phyloP scores from a whole-genome alignment of 345 rosid genomes.

The Hibiscus syriacus region DNA sequence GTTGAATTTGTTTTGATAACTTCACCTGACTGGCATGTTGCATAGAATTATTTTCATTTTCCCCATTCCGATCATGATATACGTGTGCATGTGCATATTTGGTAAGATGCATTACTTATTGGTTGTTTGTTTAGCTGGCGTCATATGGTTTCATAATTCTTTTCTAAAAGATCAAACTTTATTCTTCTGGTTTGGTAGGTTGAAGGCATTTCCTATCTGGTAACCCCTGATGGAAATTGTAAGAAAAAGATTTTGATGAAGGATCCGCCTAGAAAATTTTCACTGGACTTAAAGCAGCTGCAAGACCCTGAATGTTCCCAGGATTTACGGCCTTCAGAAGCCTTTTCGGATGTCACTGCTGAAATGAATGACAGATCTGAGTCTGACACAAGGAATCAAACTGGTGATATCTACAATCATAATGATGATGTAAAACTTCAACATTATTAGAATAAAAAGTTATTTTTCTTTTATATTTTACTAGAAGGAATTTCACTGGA shows the following conservation, averaged over 20 bases:
- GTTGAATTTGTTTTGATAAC: background rate
- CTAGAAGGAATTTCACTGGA: background rate
- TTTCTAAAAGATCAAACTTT: constrained; percentile 11
- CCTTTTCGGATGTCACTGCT: constrained; percentile 21
- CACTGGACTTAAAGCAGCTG: constrained; percentile 9
- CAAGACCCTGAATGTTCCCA: constrained; percentile 7
- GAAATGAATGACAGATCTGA: constrained; percentile 23
- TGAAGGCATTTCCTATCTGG: constrained; percentile 52
- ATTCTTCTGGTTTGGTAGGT: constrained; percentile 43
- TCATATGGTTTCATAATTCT: constrained; percentile 6
- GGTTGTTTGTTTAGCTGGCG: background rate
- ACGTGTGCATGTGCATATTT: background rate
- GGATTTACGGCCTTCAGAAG: constrained; percentile 19
- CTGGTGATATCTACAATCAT: constrained; percentile 18
- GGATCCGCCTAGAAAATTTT: constrained; percentile 12
- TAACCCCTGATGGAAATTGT: constrained; percentile 31
- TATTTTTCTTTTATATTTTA: background rate
- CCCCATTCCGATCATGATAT: background rate
- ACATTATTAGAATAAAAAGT: background rate
- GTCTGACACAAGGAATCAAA: constrained; percentile 17
- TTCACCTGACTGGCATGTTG: background rate
- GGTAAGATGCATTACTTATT: background rate
- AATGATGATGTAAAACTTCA: constrained; percentile 22
- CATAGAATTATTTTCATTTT: background rate
- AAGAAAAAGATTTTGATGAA: constrained; percentile 27